phyloP scores from a whole-genome alignment of 1,139 yeast genomes.

The Ogataea hybrid region DNA sequence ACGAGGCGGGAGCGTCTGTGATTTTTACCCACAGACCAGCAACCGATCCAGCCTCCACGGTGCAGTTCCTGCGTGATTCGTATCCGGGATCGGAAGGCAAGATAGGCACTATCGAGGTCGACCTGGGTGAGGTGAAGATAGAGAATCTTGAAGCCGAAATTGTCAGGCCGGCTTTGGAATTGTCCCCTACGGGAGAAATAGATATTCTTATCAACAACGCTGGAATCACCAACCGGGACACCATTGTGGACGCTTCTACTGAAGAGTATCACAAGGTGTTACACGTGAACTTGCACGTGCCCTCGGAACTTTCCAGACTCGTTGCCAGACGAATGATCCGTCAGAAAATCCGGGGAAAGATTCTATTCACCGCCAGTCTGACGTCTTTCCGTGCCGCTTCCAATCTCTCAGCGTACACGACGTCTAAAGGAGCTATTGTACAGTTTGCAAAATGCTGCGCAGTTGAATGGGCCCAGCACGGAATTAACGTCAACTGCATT shows the following conservation, averaged over 20 bases:
- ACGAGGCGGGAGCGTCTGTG: constrained; percentile 41
- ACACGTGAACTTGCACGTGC: constrained; percentile 48
- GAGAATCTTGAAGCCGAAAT: constrained; percentile 32
- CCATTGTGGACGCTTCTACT: constrained; percentile 39
- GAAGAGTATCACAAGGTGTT: constrained; percentile 45
- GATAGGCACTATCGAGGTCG: constrained; percentile 21
- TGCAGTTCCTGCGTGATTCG: constrained; percentile 11
- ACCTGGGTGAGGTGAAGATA: constrained; percentile 32
- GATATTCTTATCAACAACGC: constrained; percentile 55
- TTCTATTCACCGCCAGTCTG: constrained; percentile 62
- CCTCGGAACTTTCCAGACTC: constrained; percentile 44
- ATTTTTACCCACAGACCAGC: constrained; percentile 33
- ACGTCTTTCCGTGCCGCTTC: constrained; percentile 44
- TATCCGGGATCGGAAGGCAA: constrained; percentile 16
- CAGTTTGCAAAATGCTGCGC: constrained; percentile 49
- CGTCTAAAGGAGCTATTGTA: constrained; percentile 51
- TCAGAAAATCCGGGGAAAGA: constrained; percentile 53
- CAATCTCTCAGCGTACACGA: constrained; percentile 47
- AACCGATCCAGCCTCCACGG: constrained; percentile 28
- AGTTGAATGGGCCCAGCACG: constrained; percentile 51
- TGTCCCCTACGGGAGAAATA: constrained; percentile 37
- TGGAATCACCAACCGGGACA: constrained; percentile 42
- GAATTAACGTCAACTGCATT: constrained; percentile 52
- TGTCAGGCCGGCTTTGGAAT: constrained; percentile 32
- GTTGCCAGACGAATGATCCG: constrained; percentile 46